Evolutionary conservation across 352 stramenopile species (phyloP).

Genomic region (Pythium aphanidermatum): DNA sequence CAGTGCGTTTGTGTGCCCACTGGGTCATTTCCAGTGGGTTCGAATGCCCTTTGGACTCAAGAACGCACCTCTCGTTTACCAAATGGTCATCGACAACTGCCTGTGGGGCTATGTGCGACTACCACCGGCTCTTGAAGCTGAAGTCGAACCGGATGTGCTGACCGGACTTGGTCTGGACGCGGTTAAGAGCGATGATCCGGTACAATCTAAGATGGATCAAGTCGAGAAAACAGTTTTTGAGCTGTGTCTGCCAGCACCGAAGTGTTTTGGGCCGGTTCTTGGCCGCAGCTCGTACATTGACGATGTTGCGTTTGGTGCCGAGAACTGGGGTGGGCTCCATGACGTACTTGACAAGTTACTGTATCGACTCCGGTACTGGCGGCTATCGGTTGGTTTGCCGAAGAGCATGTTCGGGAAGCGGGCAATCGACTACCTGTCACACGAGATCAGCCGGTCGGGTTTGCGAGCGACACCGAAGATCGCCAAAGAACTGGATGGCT

Average conservation of each 20-base stretch:
- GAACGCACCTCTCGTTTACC: conserved; percentile 16
- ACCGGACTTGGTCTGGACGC: conserved; percentile 3
- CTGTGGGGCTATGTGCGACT: conserved; percentile 10
- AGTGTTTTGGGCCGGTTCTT: neutral
- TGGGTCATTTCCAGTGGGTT: conserved; percentile 19
- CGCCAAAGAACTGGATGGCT: neutral
- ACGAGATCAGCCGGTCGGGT: conserved; percentile 5
- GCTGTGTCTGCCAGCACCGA: neutral
- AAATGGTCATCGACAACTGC: conserved; percentile 15
- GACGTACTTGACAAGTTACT: conserved; percentile 6
- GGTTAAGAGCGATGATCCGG: neutral
- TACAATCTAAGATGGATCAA: neutral
- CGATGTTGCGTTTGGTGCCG: conserved; percentile 4
- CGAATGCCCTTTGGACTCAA: conserved; percentile 17
- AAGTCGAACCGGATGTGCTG: conserved; percentile 11
- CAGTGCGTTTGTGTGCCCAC: conserved; percentile 11
- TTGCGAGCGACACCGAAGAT: neutral
- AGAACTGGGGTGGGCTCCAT: neutral
- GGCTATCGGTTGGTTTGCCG: conserved; percentile 8
- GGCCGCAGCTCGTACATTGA: conserved; percentile 11
- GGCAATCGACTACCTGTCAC: conserved; percentile 13
- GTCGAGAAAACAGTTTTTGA: conserved; percentile 13
- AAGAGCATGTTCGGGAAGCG: conserved; percentile 17
- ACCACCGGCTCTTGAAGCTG: neutral
- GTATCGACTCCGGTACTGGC: conserved; percentile 18